These are phyloP conservation scores for Phytopythium helicoides DNA, from an alignment of 352 stramenopile genomes.

Conservation along the genomic window DNA sequence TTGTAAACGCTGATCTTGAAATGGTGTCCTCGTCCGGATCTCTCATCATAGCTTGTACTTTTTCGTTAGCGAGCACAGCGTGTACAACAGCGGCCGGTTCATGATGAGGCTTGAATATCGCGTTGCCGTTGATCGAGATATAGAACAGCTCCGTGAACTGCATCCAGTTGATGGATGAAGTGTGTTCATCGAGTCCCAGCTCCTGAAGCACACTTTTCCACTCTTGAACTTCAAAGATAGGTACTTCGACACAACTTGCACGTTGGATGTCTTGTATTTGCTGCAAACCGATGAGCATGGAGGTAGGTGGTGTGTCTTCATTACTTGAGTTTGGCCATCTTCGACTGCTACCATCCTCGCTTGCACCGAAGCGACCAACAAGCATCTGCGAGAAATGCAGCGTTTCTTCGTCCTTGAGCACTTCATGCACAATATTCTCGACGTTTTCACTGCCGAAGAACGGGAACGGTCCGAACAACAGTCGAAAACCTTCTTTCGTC, in stretches of 20 bases:
- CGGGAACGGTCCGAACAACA: constrained; percentile 41
- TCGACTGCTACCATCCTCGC: neutral
- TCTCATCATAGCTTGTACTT: constrained; percentile 31
- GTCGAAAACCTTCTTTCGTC: constrained; percentile 34
- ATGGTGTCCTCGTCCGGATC: constrained; percentile 26
- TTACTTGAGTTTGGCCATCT: neutral
- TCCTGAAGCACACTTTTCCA: constrained; percentile 9
- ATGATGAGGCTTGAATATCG: constrained; percentile 17
- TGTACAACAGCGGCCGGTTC: constrained; percentile 40
- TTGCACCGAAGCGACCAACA: constrained; percentile 25
- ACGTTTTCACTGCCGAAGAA: constrained; percentile 44
- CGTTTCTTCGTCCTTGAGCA: constrained; percentile 37
- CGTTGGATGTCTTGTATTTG: constrained; percentile 31
- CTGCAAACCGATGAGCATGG: constrained; percentile 26
- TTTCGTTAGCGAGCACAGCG: constrained; percentile 43
- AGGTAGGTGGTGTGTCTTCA: neutral
- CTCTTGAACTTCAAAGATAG: constrained; percentile 12
- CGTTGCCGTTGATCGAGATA: constrained; percentile 22
- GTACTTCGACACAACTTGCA: constrained; percentile 20
- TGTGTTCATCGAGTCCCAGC: neutral
- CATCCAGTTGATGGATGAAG: constrained; percentile 34
- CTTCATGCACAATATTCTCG: constrained; percentile 31
- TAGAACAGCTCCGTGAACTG: constrained; percentile 39
- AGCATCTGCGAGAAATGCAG: constrained; percentile 42
- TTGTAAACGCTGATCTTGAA: constrained; percentile 36